Base-by-base conservation (phyloP, 2,329 filamentous ascomycete species). In the Sarocladium brachiariae region DNA sequence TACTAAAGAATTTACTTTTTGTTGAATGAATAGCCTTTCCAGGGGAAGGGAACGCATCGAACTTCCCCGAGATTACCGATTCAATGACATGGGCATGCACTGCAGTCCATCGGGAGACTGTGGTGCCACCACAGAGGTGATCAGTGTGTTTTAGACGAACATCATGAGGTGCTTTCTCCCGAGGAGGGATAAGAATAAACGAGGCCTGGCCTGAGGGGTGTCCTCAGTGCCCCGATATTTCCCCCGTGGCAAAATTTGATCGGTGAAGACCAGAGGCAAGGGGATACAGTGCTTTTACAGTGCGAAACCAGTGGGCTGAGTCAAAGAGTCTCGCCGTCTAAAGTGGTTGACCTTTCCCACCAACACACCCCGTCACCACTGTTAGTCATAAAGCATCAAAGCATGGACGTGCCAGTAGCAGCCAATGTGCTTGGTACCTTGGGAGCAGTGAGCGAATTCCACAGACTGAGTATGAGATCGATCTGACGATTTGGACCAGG, bases 351-450 rank as follows among this genome's bases (percentile, higher is more conserved):
- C 37, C 19, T 5, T 19, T 19, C 13, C 16, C 39, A 25, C 39
- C 39, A 23, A n/a, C 39, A 25, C 25, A 30, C 7, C 43, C 13
- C 9, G 13, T 18, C 27, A 23, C 8, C 24, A 10, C 16, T 25
- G 33, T 21, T 31, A 31, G 16, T 5, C 43, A 33, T 13, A 33
- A 33, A 19, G 39, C 39, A 14, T 27, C 27, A 14, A 16, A 47
- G n/a, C 19, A 47, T 47, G 43, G 43, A 47, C 33, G 43, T 47
- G 9, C 25, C 43, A 47, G 25, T 31, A 19, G 54, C 53, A 2
- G 54, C 56, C 46, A 56, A 57, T 33, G 50, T 57, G 34, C 49
- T 57, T 18, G 56, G 56, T 19, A 57, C 54, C 13, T 21, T 50
- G 4, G 56, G 56, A 24, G 56, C 56, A 9, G 53, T 56, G 18